phyloP scores from a whole-genome alignment of 108 stramenopile species.

The Fragilariopsis cylindrus region DNA sequence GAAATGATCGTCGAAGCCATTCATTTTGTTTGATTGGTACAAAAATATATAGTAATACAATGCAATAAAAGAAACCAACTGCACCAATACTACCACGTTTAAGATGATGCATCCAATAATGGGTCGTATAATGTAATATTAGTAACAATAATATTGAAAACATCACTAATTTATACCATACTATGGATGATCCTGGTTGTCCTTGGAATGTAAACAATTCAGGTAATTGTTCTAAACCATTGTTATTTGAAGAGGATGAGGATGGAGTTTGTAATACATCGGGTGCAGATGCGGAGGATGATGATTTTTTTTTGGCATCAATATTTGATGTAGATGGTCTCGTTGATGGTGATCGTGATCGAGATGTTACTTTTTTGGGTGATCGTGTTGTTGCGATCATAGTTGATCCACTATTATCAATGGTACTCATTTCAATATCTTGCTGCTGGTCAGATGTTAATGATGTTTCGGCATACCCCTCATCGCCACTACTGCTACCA shows the following conservation, averaged over 20 bases:
- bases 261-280: not conserved
- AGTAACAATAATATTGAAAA: conserved; percentile 58
- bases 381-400: too few relatives aligned
- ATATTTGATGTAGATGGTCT: not conserved
- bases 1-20: conserved; percentile 64
- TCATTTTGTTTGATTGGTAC: conserved; percentile 56
- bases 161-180: conserved; percentile 54
- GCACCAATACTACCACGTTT: conserved; percentile 73
- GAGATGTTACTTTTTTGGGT: not conserved
- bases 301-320: not conserved
- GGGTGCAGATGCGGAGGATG: not conserved
- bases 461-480: not conserved
- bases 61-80: conserved; percentile 66
- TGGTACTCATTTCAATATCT: too few relatives aligned
- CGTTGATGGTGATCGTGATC: not conserved
- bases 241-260: not conserved
- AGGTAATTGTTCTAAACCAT: not conserved
- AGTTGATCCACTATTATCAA: too few relatives aligned
- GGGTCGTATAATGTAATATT: conserved; percentile 58
- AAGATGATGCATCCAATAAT: conserved; percentile 64
- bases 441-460: too few relatives aligned
- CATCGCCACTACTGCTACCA: not conserved
- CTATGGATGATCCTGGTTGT: conserved; percentile 33
- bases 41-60: conserved; percentile 54
- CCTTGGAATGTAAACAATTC: not conserved